A percentile compares a stretch with the other conserved stretches of the same genome.
Evolutionary conservation across 805 yeast species (phyloP).

Genomic region (Clavispora santaluciae): DNA sequence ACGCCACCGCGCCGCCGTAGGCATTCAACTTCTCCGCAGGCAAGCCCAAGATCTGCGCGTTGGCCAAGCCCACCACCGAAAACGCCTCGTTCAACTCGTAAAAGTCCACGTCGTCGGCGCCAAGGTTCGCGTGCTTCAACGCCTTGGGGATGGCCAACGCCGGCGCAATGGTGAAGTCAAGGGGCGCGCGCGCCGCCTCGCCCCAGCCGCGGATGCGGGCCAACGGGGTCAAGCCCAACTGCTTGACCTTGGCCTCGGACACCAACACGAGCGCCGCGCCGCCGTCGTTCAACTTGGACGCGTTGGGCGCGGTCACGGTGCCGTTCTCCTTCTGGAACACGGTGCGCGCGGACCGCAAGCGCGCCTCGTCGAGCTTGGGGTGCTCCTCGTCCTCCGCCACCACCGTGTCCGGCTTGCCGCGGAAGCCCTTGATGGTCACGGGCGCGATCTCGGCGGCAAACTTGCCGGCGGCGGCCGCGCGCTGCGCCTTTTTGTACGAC

Average conservation of each 20-base stretch:
- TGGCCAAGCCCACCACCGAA: slow-evolving; percentile 93
- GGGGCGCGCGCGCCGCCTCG: slow-evolving; percentile 95
- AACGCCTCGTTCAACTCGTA: slow-evolving; percentile 98
- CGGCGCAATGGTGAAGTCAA: slow-evolving; percentile 95
- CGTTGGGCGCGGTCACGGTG: slow-evolving; percentile 95
- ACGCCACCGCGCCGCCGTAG: slow-evolving; percentile 94
- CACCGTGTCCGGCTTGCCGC: slow-evolving; percentile 78
- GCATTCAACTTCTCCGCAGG: slow-evolving; percentile 70
- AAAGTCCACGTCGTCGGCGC: slow-evolving; percentile 68
- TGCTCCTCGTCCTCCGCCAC: slow-evolving; percentile 82
- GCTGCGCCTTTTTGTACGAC: slow-evolving; percentile 82
- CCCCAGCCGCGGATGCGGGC: slow-evolving; percentile 94
- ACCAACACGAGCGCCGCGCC: slow-evolving; percentile 92
- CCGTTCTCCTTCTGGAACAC: slow-evolving; percentile 93
- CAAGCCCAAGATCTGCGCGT: slow-evolving; percentile 63
- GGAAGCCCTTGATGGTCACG: slow-evolving; percentile 78
- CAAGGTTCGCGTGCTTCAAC: slow-evolving; percentile 73
- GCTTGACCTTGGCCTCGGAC: slow-evolving; percentile 77
- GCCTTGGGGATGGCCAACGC: slow-evolving; percentile 95
- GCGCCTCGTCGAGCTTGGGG: slow-evolving; percentile 69
- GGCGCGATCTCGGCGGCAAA: slow-evolving; percentile 82
- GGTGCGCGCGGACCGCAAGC: slow-evolving; percentile 79
- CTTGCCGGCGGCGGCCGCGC: slow-evolving; percentile 77
- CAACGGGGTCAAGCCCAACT: slow-evolving; percentile 81
- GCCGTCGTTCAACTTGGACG: slow-evolving; percentile 96